Evolutionary conservation across 176 grass and related monocot species (phyloP).

Genomic region (Musa troglodytarum): DNA sequence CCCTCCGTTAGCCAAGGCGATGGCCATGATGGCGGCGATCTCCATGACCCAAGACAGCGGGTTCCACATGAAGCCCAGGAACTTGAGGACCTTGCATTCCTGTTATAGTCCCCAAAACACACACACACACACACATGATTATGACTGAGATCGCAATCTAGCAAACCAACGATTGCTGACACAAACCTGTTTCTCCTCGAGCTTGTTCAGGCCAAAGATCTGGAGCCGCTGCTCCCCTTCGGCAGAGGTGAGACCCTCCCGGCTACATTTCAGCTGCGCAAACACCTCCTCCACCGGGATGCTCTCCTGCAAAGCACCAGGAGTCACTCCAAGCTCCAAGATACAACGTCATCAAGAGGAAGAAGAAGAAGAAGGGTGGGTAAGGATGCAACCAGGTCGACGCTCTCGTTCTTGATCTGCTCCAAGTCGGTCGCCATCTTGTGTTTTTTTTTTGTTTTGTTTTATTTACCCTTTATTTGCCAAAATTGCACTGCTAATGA

Average conservation of each 20-base stretch:
- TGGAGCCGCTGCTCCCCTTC: constrained; percentile 51
- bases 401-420: constrained; percentile 33
- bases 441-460: neutral
- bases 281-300: constrained; percentile 70
- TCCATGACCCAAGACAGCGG: constrained; percentile 96
- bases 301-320: constrained; percentile 39
- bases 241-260: constrained; percentile 45
- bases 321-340: neutral
- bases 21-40: constrained; percentile 90
- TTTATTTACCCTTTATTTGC: neutral
- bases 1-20: constrained; percentile 72
- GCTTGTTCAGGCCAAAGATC: constrained; percentile 80
- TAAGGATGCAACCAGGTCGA: constrained; percentile 26
- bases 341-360: neutral
- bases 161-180: neutral
- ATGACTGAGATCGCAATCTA: neutral
- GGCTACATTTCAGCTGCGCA: constrained; percentile 51
- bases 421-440: constrained; percentile 14
- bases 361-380: neutral
- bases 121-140: no score
- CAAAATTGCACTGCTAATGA: neutral
- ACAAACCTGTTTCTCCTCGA: constrained; percentile 78
- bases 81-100: constrained; percentile 91
- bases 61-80: constrained; percentile 97
- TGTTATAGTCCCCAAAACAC: neutral